Evolutionary conservation across 78 protist species (phyloP), one percentile per base, ranked within the genome.

Genomic region (Acrasis kona): DNA sequence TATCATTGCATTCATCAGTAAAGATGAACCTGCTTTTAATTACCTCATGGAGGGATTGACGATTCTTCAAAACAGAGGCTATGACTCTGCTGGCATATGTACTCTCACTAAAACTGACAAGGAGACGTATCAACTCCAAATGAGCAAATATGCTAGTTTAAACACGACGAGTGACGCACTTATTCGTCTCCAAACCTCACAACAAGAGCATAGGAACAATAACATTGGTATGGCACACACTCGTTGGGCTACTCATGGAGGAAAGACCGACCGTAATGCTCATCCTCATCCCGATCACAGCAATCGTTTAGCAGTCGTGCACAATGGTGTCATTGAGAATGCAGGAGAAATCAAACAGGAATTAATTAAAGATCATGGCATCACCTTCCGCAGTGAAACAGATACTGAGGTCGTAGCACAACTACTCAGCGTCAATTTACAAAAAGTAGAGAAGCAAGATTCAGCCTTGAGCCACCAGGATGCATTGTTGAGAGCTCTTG

Each of bases 321-420:
- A 92, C 94, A 92, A 92, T 77, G 96, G 96, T 37, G 84, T 92
- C 79, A 85, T 92, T 70, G 84, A 85, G 65, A 92, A 92, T 88
- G 80, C 70, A 77, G 1, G 0, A 34, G 77, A 34, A 30, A 35
- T 92, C 36, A 75, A 76, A 57, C 0, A 0, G 36, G 0, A 30
- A 35, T 58, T 87, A 35, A 28, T 83, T 4, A 28, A 5, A 71
- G 5, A 2, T 29, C 76, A 84, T 65, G 93, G 95, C 29, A 35
- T 37, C 64, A 61, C 0, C 2, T 74, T 84, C 41, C 4, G 9
- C 57, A 50, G 84, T 3, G 97, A 96, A 34, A 96, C 99, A 12
- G 99, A 96, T 85, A 93, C 99, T 2, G 99, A 95, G 87, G 89
- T 85, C 61, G 79, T 93, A 58, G 93, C 93, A 69, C 79, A 89